A percentile compares a stretch with the other conserved stretches of the same genome.
Evolutionary conservation across 352 stramenopile genomes (phyloP).

Genomic region (Phytopythium montanum): DNA sequence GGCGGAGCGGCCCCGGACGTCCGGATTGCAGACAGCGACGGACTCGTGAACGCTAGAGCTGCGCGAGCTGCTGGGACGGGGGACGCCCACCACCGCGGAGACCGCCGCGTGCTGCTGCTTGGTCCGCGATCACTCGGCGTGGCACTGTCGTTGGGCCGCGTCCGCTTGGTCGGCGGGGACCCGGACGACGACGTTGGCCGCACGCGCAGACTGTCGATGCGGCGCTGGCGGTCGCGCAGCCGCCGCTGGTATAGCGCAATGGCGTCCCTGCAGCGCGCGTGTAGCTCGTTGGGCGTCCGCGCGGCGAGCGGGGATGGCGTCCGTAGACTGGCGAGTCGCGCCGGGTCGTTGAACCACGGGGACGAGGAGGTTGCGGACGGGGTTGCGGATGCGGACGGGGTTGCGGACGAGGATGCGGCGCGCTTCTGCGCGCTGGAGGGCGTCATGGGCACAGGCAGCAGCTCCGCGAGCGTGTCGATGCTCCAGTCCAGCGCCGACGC

Average conservation of each 20-base stretch:
- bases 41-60: background rate
- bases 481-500: conserved; percentile 46
- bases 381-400: background rate
- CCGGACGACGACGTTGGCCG: background rate
- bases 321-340: background rate
- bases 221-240: conserved; percentile 34
- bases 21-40: too few species aligned
- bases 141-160: conserved; percentile 9
- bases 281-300: conserved; percentile 22
- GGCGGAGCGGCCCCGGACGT: background rate
- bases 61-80: conserved; percentile 16
- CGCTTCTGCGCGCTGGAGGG: conserved; percentile 35
- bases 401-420: background rate
- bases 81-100: conserved; percentile 26
- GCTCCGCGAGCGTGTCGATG: conserved; percentile 63
- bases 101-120: conserved; percentile 6
- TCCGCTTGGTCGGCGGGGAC: conserved; percentile 12
- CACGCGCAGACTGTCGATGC: conserved; percentile 34
- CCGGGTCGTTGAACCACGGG: background rate
- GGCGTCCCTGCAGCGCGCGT: conserved; percentile 38
- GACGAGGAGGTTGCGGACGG: background rate
- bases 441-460: conserved; percentile 50
- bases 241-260: conserved; percentile 32
- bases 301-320: background rate
- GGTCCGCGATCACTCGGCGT: too few species aligned